Conservation (phyloP, 768 basidiomycete species). For the Agaricus subrufescens region DNA sequence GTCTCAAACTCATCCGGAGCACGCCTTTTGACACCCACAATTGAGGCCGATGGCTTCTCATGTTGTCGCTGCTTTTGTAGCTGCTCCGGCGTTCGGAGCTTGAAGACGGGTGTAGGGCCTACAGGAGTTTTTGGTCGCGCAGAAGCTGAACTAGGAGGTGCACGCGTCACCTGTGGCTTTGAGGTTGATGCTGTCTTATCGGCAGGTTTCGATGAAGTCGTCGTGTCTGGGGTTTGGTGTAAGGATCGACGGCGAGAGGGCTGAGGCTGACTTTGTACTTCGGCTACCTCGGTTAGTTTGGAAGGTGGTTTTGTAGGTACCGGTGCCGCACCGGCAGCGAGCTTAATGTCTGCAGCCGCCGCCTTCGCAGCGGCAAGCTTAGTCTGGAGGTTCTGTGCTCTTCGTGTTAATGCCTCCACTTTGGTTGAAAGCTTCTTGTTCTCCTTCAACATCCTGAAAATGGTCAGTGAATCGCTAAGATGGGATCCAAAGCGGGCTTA, state of each 20-base stretch:
- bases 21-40: conserved; percentile 66
- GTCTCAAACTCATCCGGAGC: conserved; percentile 75
- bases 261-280: conserved; percentile 6
- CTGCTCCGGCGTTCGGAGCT: conserved; percentile 47
- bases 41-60: conserved; percentile 27
- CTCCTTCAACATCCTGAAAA: conserved; percentile 63
- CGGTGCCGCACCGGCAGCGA: neutral
- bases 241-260: conserved; percentile 25
- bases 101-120: conserved; percentile 41
- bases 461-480: conserved; percentile 3
- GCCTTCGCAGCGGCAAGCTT: conserved; percentile 57
- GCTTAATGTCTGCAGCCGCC: conserved; percentile 11
- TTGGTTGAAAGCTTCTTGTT: conserved; percentile 72
- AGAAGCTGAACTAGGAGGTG: conserved; percentile 40
- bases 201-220: conserved; percentile 12
- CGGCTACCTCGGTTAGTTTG: conserved; percentile 7
- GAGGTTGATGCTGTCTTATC: conserved; percentile 12
- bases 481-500: conserved; percentile 31
- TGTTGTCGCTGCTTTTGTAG: conserved; percentile 21
- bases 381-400: conserved; percentile 65
- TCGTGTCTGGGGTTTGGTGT: conserved; percentile 14
- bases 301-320: conserved; percentile 10
- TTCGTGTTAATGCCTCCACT: conserved; percentile 68
- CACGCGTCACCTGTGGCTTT: conserved; percentile 23
- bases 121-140: conserved; percentile 55